A percentile compares a stretch with the other conserved stretches of the same genome.
These are phyloP conservation scores for Aureobasidium sp. DNA, from an alignment of 2,329 filamentous ascomycete species.

Conservation along the genomic window DNA sequence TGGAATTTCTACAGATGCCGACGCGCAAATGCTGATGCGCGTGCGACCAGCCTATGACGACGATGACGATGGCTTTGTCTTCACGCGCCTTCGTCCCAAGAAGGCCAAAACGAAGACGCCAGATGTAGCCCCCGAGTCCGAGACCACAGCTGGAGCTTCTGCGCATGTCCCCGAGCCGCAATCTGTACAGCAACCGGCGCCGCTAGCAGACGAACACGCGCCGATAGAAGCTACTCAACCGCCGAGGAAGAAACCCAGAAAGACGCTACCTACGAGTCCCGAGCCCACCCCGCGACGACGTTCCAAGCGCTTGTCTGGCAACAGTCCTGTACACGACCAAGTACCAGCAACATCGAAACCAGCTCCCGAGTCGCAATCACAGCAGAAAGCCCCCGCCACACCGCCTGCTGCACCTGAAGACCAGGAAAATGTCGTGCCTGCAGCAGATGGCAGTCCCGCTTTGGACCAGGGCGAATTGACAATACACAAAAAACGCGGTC, in stretches of 20 bases:
- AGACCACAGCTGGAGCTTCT: slow-evolving; percentile 13
- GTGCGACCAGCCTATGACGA: slow-evolving; percentile 34
- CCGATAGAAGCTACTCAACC: neutral
- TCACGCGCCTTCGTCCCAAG: slow-evolving; percentile 35
- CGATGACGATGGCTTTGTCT: slow-evolving; percentile 43
- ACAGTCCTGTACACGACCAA: slow-evolving; percentile 26
- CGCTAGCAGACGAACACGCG: slow-evolving; percentile 20
- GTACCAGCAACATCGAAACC: neutral
- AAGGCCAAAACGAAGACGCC: slow-evolving; percentile 29
- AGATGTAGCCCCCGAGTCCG: slow-evolving; percentile 13
- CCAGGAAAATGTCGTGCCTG: slow-evolving; percentile 9
- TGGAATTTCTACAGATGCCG: neutral
- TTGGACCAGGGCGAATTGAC: slow-evolving; percentile 5
- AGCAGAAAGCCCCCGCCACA: slow-evolving; percentile 28
- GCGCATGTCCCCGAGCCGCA: slow-evolving; percentile 10
- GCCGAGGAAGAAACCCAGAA: slow-evolving; percentile 27
- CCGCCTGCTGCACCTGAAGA: slow-evolving; percentile 18
- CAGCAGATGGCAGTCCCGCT: slow-evolving; percentile 1
- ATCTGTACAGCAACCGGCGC: slow-evolving; percentile 19
- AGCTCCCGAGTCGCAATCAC: slow-evolving; percentile 16
- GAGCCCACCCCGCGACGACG: slow-evolving; percentile 34
- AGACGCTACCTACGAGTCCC: slow-evolving; percentile 28
- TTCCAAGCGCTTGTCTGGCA: slow-evolving; percentile 41
- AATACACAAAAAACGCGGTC: slow-evolving; percentile 37
- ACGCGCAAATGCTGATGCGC: slow-evolving; percentile 1